Base-by-base conservation (phyloP, 2,329 filamentous ascomycete species). In the Penicillium griseofulvum region DNA sequence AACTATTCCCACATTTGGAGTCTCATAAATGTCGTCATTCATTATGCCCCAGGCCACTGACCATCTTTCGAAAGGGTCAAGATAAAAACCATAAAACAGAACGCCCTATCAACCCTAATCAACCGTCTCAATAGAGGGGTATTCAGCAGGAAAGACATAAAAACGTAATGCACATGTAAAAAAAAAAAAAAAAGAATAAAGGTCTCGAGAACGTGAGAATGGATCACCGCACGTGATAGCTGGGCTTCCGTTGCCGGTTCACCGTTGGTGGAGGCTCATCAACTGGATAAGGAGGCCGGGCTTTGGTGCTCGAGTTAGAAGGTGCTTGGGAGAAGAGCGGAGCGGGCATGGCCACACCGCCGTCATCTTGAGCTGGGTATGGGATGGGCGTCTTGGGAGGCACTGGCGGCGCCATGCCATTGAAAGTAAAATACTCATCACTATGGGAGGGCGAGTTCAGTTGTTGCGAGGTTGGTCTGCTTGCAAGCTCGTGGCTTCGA, bases 241-340 rank as follows among this genome's bases (percentile, higher is more conserved):
- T 87, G 1, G 93, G 93, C 72, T 97, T 97, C 63, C 87, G 85
- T 42, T 88, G 86, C 82, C 91, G 89, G 66, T 96, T 95, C 8
- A 95, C 91, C 7, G 83, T 80, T 3, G 93, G 93, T 17, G 93
- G 92, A 28, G 88, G 87, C 26, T 88, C 89, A 66, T 95, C 88
- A 43, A 86, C 75, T 0, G 93, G 93, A 71, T 97, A 97, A 0
- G 91, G 91, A 33, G 90, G 81, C 9, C 71, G 63, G 41, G 60
- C 61, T 39, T 68, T 66, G 37, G 64, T 58, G n/a, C 60, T 65
- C 26, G 65, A 47, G 33, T 46, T 51, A 47, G 59, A 34, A 4
- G 37, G 19, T 22, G 28, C 33, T 52, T 64, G 61, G 58, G 67
- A 47, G 63, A 69, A 65, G 56, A 75, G 66, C 57, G 76, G 66